Evolutionary conservation across 2,329 filamentous ascomycete genomes (phyloP).

Genomic region (Cytospora piceae): DNA sequence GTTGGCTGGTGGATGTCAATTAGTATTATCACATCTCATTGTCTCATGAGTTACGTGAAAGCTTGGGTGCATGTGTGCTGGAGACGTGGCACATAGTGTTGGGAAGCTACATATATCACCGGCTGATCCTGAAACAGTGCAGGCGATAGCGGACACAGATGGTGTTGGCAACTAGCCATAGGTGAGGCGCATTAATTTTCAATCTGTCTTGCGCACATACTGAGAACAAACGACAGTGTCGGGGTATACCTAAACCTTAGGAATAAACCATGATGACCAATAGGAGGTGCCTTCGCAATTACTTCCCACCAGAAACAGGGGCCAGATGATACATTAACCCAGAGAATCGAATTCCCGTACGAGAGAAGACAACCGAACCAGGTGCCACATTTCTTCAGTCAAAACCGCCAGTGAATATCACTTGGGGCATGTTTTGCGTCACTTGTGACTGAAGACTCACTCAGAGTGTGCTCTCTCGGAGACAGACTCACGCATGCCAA

Average conservation of each 20-base stretch:
- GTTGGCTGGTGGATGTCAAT: slow-evolving; percentile 12
- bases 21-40: not conserved
- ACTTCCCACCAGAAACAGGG: not conserved
- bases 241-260: slow-evolving; percentile 5
- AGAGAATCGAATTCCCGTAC: not conserved
- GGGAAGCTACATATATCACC: not conserved
- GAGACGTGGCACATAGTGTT: not conserved
- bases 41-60: not conserved
- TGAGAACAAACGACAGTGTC: slow-evolving; percentile 5
- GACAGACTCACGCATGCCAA: slow-evolving; percentile 51
- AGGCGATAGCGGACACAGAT: not conserved
- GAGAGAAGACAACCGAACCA: not conserved
- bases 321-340: not conserved
- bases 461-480: slow-evolving; percentile 19
- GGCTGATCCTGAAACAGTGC: not conserved
- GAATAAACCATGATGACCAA: slow-evolving; percentile 12
- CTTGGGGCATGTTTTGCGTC: not conserved
- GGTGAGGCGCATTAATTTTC: slow-evolving; percentile 14
- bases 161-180: not conserved
- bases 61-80: not conserved
- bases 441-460: not conserved
- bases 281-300: not conserved
- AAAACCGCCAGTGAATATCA: not conserved
- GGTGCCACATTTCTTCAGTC: not conserved
- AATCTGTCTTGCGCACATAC: slow-evolving; percentile 20